These are phyloP conservation scores for Cucurbita maxima DNA, from an alignment of 306 rosid genomes.

Conservation along the genomic window DNA sequence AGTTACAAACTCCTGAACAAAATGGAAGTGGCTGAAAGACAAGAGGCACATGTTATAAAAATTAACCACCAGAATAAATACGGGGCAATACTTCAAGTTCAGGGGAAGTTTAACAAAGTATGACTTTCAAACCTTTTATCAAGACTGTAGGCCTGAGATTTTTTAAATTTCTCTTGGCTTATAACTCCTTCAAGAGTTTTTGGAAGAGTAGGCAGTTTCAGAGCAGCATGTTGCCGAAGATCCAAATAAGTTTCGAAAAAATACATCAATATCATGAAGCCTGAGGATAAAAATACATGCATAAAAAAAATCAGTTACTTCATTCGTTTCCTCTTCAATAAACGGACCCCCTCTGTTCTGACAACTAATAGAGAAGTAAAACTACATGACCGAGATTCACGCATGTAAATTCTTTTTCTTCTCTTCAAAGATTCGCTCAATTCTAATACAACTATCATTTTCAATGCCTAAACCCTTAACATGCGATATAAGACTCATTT, in stretches of 20 bases:
- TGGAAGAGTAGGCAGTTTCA: slow-evolving; percentile 75
- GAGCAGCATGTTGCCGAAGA: slow-evolving; percentile 70
- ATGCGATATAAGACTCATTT: background rate
- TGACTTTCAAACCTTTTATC: slow-evolving; percentile 61
- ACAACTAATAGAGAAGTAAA: background rate
- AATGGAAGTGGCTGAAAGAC: slow-evolving; percentile 67
- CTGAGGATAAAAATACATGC: slow-evolving; percentile 18
- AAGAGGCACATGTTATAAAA: slow-evolving; percentile 4
- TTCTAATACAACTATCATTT: too few species aligned
- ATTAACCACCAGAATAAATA: background rate
- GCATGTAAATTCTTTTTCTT: background rate
- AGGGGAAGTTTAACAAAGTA: background rate
- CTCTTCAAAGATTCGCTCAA: too few species aligned
- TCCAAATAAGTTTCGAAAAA: slow-evolving; percentile 83
- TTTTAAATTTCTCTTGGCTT: slow-evolving; percentile 83
- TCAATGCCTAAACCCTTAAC: too few species aligned
- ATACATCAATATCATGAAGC: slow-evolving; percentile 85
- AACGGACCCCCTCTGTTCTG: background rate
- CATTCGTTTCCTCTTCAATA: background rate
- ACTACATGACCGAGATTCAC: background rate
- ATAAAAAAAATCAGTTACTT: background rate
- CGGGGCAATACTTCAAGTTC: background rate
- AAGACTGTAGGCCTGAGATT: slow-evolving; percentile 85
- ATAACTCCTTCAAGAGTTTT: slow-evolving; percentile 81
- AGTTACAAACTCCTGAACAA: slow-evolving; percentile 77